Base-by-base conservation (phyloP, 805 yeast species). In the Candida sphagnicola region DNA sequence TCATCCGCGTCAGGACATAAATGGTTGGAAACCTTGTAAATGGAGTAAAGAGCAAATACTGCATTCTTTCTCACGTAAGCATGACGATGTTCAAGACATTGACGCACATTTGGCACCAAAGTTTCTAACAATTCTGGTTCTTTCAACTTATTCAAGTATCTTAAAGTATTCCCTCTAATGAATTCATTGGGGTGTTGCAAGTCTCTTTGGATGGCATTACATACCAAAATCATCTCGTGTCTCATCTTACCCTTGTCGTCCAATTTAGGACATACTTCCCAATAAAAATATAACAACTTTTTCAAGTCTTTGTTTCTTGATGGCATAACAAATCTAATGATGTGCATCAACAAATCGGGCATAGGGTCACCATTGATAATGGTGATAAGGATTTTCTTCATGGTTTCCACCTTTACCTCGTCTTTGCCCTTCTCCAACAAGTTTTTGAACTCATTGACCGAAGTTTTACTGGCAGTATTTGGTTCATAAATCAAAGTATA, bases 11-110 rank as follows among this genome's bases (percentile, higher is more conserved):
- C 99, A 5, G 99, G 99, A 33, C 87, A 75, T 57, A 93, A 75
- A 64, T 85, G 91, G 29, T 85, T 89, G 24, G 95, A 80, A 37
- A 84, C 90, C 57, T 80, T 74, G 62, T 77, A 85, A 50, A 93
- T 86, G 17, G 95, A 80, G 52, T 75, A 78, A 42, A 93, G 78
- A 30, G 98, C 95, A 63, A 91, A 83, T 16, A 88, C 90, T 5
- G 99, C 99, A 59, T 93, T 91, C 62, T 93, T 93, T 59, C 99
- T 82, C 46, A 93, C 99, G 56, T 95, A 93, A 8, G 98, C 95
- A 64, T 93, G 98, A 50, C 99, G 84, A 65, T 93, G 96, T 50
- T 87, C 95, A 51, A 95, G 72, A 67, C 97, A 89, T 42, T 80
- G 79, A 54, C 96, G 79, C 32, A 89, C 90, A 30, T 93, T 82